Evolutionary conservation across 1,284 basidiomycete species (phyloP), one percentile per base, ranked within the genome.

Genomic region (Tranzscheliella williamsii): DNA sequence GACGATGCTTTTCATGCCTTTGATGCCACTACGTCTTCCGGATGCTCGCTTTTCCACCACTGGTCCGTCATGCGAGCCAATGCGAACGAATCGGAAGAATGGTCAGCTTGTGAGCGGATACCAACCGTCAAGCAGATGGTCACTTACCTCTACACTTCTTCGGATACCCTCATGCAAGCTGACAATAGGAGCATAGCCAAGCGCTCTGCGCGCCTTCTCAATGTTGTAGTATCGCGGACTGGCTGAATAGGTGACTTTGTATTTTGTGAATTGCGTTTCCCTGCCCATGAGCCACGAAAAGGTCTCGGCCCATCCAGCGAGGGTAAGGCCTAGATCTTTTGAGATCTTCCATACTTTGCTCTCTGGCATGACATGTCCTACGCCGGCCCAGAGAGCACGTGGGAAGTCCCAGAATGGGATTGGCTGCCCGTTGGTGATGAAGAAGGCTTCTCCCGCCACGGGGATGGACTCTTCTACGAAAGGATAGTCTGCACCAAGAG

Each of bases 371-470:
- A 67, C 48, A 30, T 65, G 61, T 13, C 72, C 72, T 46, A 67
- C 52, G 9, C 55, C 84, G 34, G 84, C 82, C 91, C 91, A 98
- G n/a, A 97, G 80, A 3, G 85, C 80, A 8, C 91, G 85, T 20
- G 87, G 84, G 76, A 95, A 88, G 80, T 97, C 93, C 94, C 94
- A 98, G 81, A 97, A 97, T 75, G 89, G 89, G 49, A 89, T 83
- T 1, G 93, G 94, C 78, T 97, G 93, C 60, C 93, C 92, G 76
- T 97, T 97, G 54, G 93, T 95, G 80, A 99, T 91, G 82, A 94
- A 95, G 82, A 95, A 99, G 1, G 83, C 90, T 78, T 97, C 89
- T 0, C 95, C 95, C 3, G 91, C 92, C 27, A 96, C 89, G 57
- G 85, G 82, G 13, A 91, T 81, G 5, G 34, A 11, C 8, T 63